phyloP scores from a whole-genome alignment of 768 basidiomycete species.

The Mrakia blollopis region DNA sequence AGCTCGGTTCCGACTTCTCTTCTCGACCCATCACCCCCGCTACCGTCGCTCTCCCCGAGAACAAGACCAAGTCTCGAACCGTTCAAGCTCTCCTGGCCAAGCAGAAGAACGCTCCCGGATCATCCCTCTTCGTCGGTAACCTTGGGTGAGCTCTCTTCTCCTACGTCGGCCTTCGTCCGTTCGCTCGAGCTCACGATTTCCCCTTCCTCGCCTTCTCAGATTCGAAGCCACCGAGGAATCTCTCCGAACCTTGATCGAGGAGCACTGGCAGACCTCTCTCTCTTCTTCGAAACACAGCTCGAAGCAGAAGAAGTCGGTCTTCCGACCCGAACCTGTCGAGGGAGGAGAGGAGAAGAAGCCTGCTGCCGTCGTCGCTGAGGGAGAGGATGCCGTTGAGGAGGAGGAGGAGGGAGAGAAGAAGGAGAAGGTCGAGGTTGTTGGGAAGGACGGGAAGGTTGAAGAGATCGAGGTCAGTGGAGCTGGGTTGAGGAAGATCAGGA shows the following conservation, averaged over 20 bases:
- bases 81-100: constrained; percentile 26
- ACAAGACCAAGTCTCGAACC: constrained; percentile 31
- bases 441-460: constrained; percentile 32
- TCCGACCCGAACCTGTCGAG: constrained; percentile 17
- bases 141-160: constrained; percentile 21
- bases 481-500: constrained; percentile 64
- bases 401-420: constrained; percentile 46
- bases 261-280: constrained; percentile 22
- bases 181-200: background rate
- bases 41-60: constrained; percentile 24
- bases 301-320: constrained; percentile 47
- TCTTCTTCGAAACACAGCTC: constrained; percentile 64
- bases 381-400: constrained; percentile 59
- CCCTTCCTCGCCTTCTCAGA: constrained; percentile 32
- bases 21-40: constrained; percentile 30
- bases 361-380: constrained; percentile 41
- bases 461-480: constrained; percentile 44
- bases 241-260: constrained; percentile 10
- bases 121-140: constrained; percentile 32
- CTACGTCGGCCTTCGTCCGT: background rate
- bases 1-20: constrained; percentile 61
- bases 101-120: constrained; percentile 30
- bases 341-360: constrained; percentile 30
- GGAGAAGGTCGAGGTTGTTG: constrained; percentile 38
- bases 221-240: constrained; percentile 23